Evolutionary conservation across 768 basidiomycete species (phyloP).

Genomic region (Hysterangium stoloniferum): DNA sequence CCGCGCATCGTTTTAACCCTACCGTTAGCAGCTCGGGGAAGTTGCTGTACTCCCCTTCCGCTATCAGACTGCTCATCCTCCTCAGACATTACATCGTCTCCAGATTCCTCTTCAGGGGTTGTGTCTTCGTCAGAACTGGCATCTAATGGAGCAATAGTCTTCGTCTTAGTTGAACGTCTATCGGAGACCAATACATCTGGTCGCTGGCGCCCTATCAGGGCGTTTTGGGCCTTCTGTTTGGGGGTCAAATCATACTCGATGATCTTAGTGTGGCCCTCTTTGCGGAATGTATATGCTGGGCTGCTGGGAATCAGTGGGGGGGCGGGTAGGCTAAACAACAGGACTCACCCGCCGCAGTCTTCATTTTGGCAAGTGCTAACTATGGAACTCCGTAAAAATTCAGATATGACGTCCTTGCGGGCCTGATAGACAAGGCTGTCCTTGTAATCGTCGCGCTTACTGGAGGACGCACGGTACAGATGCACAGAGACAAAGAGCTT

Average conservation of each 20-base stretch:
- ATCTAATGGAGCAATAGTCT: conserved; percentile 13
- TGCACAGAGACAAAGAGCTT: conserved; percentile 58
- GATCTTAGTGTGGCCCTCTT: conserved; percentile 89
- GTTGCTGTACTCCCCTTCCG: conserved; percentile 22
- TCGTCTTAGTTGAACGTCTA: neutral
- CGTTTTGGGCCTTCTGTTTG: conserved; percentile 65
- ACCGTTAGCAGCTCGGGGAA: conserved; percentile 70
- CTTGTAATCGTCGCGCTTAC: conserved; percentile 80
- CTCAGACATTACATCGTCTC: conserved; percentile 39
- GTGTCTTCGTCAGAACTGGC: conserved; percentile 30
- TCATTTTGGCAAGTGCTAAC: conserved; percentile 72
- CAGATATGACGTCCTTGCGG: conserved; percentile 72
- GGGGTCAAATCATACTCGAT: conserved; percentile 83
- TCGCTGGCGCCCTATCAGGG: conserved; percentile 47
- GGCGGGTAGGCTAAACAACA: conserved; percentile 7
- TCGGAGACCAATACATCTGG: conserved; percentile 55
- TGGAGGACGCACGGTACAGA: conserved; percentile 35
- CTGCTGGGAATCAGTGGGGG: conserved; percentile 32
- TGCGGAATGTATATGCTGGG: conserved; percentile 79
- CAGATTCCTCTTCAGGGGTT: conserved; percentile 26
- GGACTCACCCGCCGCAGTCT: conserved; percentile 80
- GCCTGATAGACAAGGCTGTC: conserved; percentile 81
- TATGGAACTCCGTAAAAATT: conserved; percentile 67
- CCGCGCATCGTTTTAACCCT: conserved; percentile 69
- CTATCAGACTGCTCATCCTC: conserved; percentile 41